Evolutionary conservation across 208 protist species (phyloP), one percentile per base, ranked within the genome.

Genomic region (Crithidia fasciculata): DNA sequence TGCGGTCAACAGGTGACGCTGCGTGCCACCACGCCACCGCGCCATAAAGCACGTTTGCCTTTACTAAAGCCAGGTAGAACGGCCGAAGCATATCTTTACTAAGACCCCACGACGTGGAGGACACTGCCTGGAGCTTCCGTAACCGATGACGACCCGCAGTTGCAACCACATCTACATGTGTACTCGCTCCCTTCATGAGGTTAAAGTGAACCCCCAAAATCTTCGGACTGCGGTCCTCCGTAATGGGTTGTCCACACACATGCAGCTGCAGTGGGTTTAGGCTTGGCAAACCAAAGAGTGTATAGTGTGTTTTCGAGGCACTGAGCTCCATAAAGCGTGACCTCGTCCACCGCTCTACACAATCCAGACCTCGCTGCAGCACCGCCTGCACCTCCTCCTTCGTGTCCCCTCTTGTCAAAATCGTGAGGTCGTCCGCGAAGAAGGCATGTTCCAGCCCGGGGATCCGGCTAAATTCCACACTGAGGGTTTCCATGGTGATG

Each of bases 401-500:
- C 39, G 56, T 53, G 0, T 10, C 41, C 7, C 69, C 50, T 18
- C 28, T 9, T 2, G 50, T 16, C 40, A 72, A 2, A 5, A 69
- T 16, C 6, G 76, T 71, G 12, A 69, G 56, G 49, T 81, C 68
- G 45, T 81, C 68, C 39, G 74, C 59, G 40, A 76, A 76, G 41
- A 81, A 76, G 4, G 45, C 69, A 50, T 81, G 76, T 9, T 19
- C 18, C 4, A 81, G 39, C 16, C 36, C 15, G 13, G 58, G 60
- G 13, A 76, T 61, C 44, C 40, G 2, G 16, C 43, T 10, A 15
- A 81, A 52, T 15, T 43, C 18, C 37, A 18, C 4, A 47, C 70
- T 55, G n/a, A 77, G 56, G 10, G 76, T 58, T 52, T 77, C 63
- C 63, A 77, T 57, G 12, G 66, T 69, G 15, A 81, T 81, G 43